phyloP scores from a whole-genome alignment of 78 protist species.

The Dictyostelium intermedium region DNA sequence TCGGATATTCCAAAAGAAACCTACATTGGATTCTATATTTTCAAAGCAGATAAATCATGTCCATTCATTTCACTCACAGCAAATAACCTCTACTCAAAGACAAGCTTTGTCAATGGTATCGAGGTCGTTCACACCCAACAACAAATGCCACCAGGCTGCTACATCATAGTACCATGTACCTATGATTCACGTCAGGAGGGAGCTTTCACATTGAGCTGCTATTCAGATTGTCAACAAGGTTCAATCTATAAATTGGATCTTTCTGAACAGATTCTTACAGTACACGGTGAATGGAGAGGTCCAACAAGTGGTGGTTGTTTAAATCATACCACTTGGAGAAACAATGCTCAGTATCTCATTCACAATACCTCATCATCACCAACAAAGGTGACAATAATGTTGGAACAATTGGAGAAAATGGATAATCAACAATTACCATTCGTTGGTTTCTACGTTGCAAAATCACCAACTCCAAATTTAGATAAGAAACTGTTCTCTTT shows the following conservation, averaged over 20 bases:
- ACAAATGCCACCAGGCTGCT: constrained; percentile 27
- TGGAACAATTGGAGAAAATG: constrained; percentile 62
- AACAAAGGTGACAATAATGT: constrained; percentile 24
- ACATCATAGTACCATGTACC: constrained; percentile 65
- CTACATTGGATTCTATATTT: constrained; percentile 60
- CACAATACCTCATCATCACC: neutral
- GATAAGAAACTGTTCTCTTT: constrained; percentile 23
- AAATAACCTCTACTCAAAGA: constrained; percentile 27
- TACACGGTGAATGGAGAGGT: constrained; percentile 64
- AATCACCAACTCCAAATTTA: neutral
- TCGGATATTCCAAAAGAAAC: constrained; percentile 32
- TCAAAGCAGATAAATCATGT: constrained; percentile 24
- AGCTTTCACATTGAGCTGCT: neutral
- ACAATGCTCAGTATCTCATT: constrained; percentile 58
- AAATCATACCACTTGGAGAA: constrained; percentile 72
- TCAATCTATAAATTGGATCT: neutral
- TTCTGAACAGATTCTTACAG: constrained; percentile 10
- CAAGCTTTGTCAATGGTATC: constrained; percentile 48
- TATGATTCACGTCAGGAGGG: constrained; percentile 70
- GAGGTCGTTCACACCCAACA: constrained; percentile 40
- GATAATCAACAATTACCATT: constrained; percentile 37
- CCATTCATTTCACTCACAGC: constrained; percentile 53
- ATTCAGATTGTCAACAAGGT: constrained; percentile 12
- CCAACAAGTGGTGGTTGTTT: constrained; percentile 72
- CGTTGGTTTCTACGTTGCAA: constrained; percentile 61